A percentile compares a stretch with the other conserved stretches of the same genome.
Conservation (phyloP, 441 rosid genomes). For the Geranium incanum region DNA sequence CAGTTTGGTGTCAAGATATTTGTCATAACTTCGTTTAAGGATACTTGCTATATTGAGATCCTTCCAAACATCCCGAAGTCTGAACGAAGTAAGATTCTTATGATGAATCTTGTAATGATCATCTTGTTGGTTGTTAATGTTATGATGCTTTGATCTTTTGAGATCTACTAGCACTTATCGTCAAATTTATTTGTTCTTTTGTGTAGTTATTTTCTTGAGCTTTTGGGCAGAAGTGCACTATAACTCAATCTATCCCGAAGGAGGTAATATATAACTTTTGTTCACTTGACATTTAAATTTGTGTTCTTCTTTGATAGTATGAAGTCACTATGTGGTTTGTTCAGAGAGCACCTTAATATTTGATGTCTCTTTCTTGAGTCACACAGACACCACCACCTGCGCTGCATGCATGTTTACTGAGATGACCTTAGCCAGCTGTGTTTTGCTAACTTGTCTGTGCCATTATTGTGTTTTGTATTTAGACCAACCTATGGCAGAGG, state of each 20-base stretch:
- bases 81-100: slow-evolving; percentile 39
- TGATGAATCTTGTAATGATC: background rate
- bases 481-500: slow-evolving; percentile 29
- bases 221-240: slow-evolving; percentile 99
- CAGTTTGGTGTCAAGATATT: slow-evolving; percentile 50
- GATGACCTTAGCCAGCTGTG: background rate
- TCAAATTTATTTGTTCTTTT: background rate
- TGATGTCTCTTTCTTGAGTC: no score
- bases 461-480: background rate
- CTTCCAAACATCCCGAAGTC: slow-evolving; percentile 44
- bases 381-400: no score
- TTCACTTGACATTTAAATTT: background rate
- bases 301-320: no score
- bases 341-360: no score
- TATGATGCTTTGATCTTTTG: background rate
- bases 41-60: slow-evolving; percentile 70
- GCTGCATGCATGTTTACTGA: no score
- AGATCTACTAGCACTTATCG: background rate
- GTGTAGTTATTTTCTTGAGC: slow-evolving; percentile 79
- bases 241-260: slow-evolving; percentile 89
- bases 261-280: slow-evolving; percentile 40
- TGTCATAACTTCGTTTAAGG: slow-evolving; percentile 68
- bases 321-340: no score
- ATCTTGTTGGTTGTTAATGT: no score
- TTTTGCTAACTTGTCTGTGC: background rate